These are phyloP conservation scores for Aphanocladium album DNA, from an alignment of 2,329 filamentous ascomycete genomes.

Conservation along the genomic window DNA sequence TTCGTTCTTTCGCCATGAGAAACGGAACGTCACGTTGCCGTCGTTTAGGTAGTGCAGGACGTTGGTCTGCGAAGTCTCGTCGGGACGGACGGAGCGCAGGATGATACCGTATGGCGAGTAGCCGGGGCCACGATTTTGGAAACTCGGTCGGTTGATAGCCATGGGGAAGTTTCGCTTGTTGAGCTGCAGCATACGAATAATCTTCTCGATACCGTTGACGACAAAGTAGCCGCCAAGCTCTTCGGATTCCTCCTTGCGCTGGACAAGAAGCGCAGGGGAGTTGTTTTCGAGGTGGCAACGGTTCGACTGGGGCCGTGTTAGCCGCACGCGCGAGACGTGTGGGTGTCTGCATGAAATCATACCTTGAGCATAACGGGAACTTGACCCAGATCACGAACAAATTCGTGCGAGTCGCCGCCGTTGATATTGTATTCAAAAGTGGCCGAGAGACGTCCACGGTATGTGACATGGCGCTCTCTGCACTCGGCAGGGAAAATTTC, in stretches of 20 bases:
- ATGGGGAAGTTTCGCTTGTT: constrained; percentile 91
- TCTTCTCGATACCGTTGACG: constrained; percentile 95
- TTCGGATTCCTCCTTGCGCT: constrained; percentile 89
- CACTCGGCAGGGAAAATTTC: constrained; percentile 90
- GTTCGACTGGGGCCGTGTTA: constrained; percentile 59
- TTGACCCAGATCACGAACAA: constrained; percentile 78
- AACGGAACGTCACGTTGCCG: constrained; percentile 93
- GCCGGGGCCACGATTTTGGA: constrained; percentile 76
- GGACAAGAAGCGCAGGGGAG: constrained; percentile 75
- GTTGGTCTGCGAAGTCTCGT: constrained; percentile 97
- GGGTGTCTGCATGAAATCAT: constrained; percentile 24
- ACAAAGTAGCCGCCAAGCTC: constrained; percentile 96
- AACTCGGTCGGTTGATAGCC: constrained; percentile 87
- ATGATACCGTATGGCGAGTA: constrained; percentile 91
- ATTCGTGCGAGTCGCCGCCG: constrained; percentile 76
- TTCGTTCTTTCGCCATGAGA: constrained; percentile 97
- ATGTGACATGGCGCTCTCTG: constrained; percentile 87
- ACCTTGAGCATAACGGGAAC: constrained; percentile 92
- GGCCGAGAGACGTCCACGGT: constrained; percentile 79
- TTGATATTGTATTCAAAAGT: constrained; percentile 84
- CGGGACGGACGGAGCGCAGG: constrained; percentile 86
- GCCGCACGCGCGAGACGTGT: background rate
- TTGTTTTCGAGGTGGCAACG: constrained; percentile 85
- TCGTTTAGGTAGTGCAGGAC: constrained; percentile 93
- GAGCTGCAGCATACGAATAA: constrained; percentile 87